Evolutionary conservation across 306 rosid species (phyloP), one percentile per base, ranked within the genome.

Genomic region (Ormosia emarginata): DNA sequence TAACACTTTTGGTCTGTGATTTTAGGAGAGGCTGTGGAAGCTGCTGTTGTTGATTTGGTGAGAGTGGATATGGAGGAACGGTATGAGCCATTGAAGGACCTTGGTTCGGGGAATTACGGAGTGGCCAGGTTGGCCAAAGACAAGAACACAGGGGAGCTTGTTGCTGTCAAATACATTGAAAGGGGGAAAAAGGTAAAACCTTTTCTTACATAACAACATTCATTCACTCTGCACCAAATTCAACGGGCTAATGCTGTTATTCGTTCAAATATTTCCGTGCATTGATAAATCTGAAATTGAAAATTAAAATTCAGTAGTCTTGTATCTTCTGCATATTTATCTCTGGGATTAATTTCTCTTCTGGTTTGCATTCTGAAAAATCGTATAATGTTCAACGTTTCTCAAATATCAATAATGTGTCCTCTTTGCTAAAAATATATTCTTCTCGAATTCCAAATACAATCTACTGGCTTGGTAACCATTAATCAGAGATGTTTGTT

Each of bases 101-200:
- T 95, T 85, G 99, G 98, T 82, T 87, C 94, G 2, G 99, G 99
- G 53, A 90, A 90, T 81, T 93, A 90, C 41, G 99, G 93, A 69
- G 99, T 92, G 82, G 93, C 97, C 1, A 93, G 82, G 89, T 88
- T 95, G 87, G 99, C 90, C 40, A 92, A 90, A 78, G 90, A 95
- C 80, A 95, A 84, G 87, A 91, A 67, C 12, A 93, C 98, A 0
- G 89, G 72, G 49, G 94, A 95, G 47, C 98, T 90, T 82, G 94
- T 93, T 81, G 99, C 99, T 1, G 89, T 95, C 78, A 95, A 95
- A 78, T 95, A 90, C 90, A 92, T 92, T 70, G 88, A 90, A 85
- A 92, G 99, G 79, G 99, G 98, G 34, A 64, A 85, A 74, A 93
- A 88, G 97, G 99, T 94, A 30, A 33, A 71, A 18, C 40, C 32